A percentile compares a stretch with the other conserved stretches of the same genome.
These are phyloP conservation scores for Mycosphaerella sp. DNA, from an alignment of 2,329 filamentous ascomycete species.

Conservation along the genomic window DNA sequence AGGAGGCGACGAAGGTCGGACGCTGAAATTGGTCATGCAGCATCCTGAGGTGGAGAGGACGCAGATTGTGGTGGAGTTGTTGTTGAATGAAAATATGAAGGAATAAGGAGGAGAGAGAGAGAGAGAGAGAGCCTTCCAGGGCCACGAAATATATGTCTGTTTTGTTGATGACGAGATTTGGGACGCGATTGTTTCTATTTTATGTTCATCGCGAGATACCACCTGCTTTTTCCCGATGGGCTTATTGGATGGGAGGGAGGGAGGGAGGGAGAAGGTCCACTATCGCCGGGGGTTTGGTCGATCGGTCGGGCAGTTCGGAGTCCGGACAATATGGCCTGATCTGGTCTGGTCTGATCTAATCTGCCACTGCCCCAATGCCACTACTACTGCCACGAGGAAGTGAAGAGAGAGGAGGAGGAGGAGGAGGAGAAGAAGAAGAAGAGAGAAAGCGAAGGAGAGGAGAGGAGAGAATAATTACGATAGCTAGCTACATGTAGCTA, in stretches of 20 bases:
- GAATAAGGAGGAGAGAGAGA: conserved; percentile 17
- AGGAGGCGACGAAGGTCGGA: conserved; percentile 42
- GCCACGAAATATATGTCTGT: neutral
- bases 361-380: no score
- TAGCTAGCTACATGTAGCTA: no score
- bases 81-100: conserved; percentile 71
- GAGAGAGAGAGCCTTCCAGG: neutral
- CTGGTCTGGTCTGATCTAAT: no score
- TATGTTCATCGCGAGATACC: conserved; percentile 12
- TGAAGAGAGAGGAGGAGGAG: no score
- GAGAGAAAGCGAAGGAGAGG: no score
- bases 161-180: neutral
- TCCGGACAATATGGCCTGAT: no score
- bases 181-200: neutral
- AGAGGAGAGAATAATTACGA: no score
- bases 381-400: no score
- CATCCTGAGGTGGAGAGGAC: conserved; percentile 79
- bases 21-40: conserved; percentile 90
- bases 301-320: no score
- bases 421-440: no score
- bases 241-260: neutral
- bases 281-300: neutral
- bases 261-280: neutral
- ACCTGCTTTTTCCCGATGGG: neutral
- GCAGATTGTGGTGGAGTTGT: conserved; percentile 85